Evolutionary conservation across 345 rosid genomes (phyloP), one percentile per base, ranked within the genome.

Genomic region (Populus alba): DNA sequence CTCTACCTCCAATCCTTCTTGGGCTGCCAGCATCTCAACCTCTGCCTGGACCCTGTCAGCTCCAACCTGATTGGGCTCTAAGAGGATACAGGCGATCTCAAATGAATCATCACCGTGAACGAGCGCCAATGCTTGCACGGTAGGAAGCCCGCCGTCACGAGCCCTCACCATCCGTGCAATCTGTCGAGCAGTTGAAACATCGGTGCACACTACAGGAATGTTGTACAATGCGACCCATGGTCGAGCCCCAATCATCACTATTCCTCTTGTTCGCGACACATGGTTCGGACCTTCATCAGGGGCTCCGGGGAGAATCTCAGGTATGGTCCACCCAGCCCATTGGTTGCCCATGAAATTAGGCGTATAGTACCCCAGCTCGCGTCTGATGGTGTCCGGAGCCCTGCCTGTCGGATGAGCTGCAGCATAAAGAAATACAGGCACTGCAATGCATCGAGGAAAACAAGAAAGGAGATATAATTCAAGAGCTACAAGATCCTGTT

Each of bases 131-230:
- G 94, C 83, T 35, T 89, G 92, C 75, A 89, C 92, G 1, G 86
- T 87, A 0, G 92, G 91, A 13, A 89, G 91, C 39, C 94, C 91
- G 1, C 94, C 92, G 0, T 91, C 94, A 10, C 92, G 81, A 10
- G 90, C 91, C 63, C 92, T 90, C 66, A 90, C 94, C 87, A 81
- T 83, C 63, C 86, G 80, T 3, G 90, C 91, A 43, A 90, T 89
- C 31, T 86, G 77, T 0, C 89, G 87, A 33, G 84, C 82, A 0
- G 75, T 65, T 0, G 90, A 78, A 33, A 81, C 84, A 22, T 90
- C 88, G 0, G 88, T 85, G 3, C 88, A 85, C 79, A 85, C 45
- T 43, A 89, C 78, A 2, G 92, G 91, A 43, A 90, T 79, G 35
- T 90, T 89, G 78, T 89, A 89, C 23, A 85, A 23, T 39, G 79